These are phyloP conservation scores for Stagonosporopsis chrysanthemi DNA, from an alignment of 2,329 filamentous ascomycete genomes.

Conservation along the genomic window DNA sequence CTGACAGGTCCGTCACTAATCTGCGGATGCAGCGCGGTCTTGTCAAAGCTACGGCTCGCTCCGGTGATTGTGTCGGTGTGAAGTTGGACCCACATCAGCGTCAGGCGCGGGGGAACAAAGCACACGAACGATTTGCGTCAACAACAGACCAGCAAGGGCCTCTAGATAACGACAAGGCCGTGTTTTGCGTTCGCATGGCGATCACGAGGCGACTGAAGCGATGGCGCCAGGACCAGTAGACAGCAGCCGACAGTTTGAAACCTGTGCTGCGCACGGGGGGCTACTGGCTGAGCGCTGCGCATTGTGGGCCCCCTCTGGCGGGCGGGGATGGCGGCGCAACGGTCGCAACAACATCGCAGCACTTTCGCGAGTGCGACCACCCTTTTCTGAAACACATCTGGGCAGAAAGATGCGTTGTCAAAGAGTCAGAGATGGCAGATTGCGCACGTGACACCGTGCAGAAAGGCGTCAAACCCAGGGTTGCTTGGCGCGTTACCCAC, in stretches of 20 bases:
- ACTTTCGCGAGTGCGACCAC: constrained; percentile 22
- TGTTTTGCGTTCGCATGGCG: constrained; percentile 10
- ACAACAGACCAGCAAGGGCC: constrained; percentile 18
- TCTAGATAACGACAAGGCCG: constrained; percentile 18
- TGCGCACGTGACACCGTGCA: constrained; percentile 11
- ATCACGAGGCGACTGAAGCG: constrained; percentile 10
- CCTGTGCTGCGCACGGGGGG: constrained; percentile 33
- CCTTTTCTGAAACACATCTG: constrained; percentile 22
- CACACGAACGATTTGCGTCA: constrained; percentile 30
- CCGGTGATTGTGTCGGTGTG: constrained; percentile 44
- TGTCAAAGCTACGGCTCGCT: constrained; percentile 33
- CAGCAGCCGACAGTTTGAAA: constrained; percentile 38
- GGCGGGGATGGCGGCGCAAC: constrained; percentile 24
- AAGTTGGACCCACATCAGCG: constrained; percentile 34
- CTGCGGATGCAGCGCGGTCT: constrained; percentile 26
- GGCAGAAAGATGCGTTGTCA: constrained; percentile 23
- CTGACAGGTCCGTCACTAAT: constrained; percentile 26
- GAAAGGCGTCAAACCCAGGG: constrained; percentile 5
- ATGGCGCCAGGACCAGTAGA: constrained; percentile 22
- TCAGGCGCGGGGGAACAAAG: constrained; percentile 31
- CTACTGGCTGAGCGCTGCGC: constrained; percentile 38
- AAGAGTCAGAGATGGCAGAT: constrained; percentile 13
- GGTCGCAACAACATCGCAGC: constrained; percentile 27
- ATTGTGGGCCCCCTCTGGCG: constrained; percentile 25
- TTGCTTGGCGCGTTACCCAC: constrained; percentile 21